A percentile compares a stretch with the other conserved stretches of the same genome.
Conservation (phyloP, 768 basidiomycete species). For the Trichaptum fuscoviolaceum region DNA sequence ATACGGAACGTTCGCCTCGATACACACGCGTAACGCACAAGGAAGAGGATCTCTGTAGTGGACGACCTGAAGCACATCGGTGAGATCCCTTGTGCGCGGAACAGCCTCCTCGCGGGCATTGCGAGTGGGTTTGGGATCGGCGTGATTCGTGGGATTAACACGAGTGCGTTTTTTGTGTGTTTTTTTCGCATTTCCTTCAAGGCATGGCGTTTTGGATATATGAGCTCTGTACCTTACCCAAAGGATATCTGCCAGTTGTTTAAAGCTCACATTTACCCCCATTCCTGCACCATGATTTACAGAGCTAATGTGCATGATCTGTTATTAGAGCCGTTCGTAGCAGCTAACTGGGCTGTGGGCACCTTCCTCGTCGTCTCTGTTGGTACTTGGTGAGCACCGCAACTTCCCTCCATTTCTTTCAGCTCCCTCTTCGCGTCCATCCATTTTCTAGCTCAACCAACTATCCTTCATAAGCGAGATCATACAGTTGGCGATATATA, state of each 20-base stretch:
- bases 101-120: conserved; percentile 70
- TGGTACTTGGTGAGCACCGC: conserved; percentile 56
- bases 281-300: conserved; percentile 1
- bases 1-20: background rate
- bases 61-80: conserved; percentile 57
- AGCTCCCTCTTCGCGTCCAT: background rate
- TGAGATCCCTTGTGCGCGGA: conserved; percentile 74
- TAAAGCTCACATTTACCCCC: background rate
- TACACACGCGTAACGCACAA: conserved; percentile 17
- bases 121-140: conserved; percentile 77
- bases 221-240: too few relatives aligned
- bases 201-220: too few relatives aligned
- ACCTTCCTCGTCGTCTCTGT: conserved; percentile 65
- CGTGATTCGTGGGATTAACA: conserved; percentile 60
- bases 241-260: background rate
- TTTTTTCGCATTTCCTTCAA: background rate
- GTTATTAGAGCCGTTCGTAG: conserved; percentile 51
- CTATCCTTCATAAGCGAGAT: conserved; percentile 11
- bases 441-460: conserved; percentile 6
- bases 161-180: conserved; percentile 40
- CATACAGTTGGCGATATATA: conserved; percentile 6
- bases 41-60: conserved; percentile 40
- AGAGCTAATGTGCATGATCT: conserved; percentile 7
- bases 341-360: conserved; percentile 75
- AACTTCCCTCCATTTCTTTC: background rate